Percentiles rank a stretch among this genome's conserved stretches.
These are phyloP conservation scores for Zasmidium citrigriseum DNA, from an alignment of 2,329 filamentous ascomycete species.

Conservation along the genomic window DNA sequence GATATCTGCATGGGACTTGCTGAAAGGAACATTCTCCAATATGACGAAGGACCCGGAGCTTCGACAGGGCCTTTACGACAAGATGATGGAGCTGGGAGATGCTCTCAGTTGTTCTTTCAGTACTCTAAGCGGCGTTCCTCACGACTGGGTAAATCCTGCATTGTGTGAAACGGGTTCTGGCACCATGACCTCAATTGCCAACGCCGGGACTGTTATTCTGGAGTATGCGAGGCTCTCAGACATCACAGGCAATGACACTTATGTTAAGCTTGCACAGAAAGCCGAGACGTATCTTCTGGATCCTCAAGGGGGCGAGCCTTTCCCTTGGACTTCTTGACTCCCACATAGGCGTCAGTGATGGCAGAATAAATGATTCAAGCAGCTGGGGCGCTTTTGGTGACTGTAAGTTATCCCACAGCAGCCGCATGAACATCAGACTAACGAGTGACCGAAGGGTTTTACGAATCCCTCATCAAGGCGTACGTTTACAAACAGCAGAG, in stretches of 20 bases:
- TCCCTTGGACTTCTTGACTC: slow-evolving; percentile 34
- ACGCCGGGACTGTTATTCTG: slow-evolving; percentile 25
- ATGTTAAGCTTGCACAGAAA: slow-evolving; percentile 21
- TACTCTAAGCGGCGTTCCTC: slow-evolving; percentile 24
- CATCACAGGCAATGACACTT: slow-evolving; percentile 27
- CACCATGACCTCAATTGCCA: slow-evolving; percentile 23
- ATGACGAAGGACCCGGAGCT: slow-evolving; percentile 17
- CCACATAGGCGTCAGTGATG: slow-evolving; percentile 28
- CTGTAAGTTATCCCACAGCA: slow-evolving; percentile 11
- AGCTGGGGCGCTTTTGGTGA: slow-evolving; percentile 34
- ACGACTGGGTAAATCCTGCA: slow-evolving; percentile 28
- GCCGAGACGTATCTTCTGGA: slow-evolving; percentile 26
- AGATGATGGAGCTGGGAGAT: slow-evolving; percentile 27
- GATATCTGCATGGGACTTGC: slow-evolving; percentile 28
- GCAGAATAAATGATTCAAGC: slow-evolving; percentile 29
- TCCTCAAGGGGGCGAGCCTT: slow-evolving; percentile 26
- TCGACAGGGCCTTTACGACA: slow-evolving; percentile 16
- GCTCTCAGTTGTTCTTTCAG: slow-evolving; percentile 25
- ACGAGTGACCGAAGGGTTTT: slow-evolving; percentile 27
- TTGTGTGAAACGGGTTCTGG: slow-evolving; percentile 26
- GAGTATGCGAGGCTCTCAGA: slow-evolving; percentile 29
- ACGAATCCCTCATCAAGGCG: slow-evolving; percentile 38
- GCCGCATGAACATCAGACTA: background rate
- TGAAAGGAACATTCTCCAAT: slow-evolving; percentile 23
- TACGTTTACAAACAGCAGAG: slow-evolving; percentile 34